Conservation (phyloP, 2,329 filamentous ascomycete species). For the Hortaea sp. region DNA sequence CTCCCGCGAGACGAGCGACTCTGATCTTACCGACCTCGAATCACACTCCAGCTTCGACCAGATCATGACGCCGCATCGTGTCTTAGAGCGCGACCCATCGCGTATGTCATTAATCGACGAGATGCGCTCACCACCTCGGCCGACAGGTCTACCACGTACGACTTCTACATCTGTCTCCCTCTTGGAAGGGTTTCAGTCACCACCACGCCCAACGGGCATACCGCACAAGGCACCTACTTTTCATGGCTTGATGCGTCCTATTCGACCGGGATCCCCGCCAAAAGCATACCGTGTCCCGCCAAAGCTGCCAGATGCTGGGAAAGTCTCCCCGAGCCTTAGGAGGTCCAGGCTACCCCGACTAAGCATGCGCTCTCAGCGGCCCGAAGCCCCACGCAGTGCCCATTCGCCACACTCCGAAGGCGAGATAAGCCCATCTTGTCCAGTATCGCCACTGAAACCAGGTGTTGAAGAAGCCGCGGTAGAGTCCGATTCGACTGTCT, state of each 20-base stretch:
- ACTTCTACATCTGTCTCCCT: not conserved
- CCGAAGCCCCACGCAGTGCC: no score
- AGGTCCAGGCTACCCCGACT: no score
- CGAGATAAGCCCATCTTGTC: no score
- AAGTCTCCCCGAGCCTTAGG: not conserved
- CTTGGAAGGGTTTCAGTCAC: not conserved
- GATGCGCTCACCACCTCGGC: not conserved
- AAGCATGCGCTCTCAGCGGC: constrained; percentile 3
- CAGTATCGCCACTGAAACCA: no score
- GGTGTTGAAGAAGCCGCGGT: no score
- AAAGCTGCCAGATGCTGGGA: constrained; percentile 10
- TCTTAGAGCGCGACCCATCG: constrained; percentile 5
- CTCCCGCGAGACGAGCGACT: constrained; percentile 3
- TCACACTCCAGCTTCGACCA: constrained; percentile 21
- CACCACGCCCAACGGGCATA: not conserved
- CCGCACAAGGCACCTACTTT: not conserved
- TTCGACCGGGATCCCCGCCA: constrained; percentile 21
- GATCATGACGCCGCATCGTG: constrained; percentile 16
- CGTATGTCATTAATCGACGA: constrained; percentile 8
- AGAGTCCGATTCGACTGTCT: no score
- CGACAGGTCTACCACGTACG: not conserved
- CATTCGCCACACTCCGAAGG: no score
- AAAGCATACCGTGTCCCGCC: constrained; percentile 15
- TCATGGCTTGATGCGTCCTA: constrained; percentile 12
- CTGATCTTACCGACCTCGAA: constrained; percentile 16